phyloP scores from a whole-genome alignment of 345 rosid genomes.

The Fremontodendron californicum region DNA sequence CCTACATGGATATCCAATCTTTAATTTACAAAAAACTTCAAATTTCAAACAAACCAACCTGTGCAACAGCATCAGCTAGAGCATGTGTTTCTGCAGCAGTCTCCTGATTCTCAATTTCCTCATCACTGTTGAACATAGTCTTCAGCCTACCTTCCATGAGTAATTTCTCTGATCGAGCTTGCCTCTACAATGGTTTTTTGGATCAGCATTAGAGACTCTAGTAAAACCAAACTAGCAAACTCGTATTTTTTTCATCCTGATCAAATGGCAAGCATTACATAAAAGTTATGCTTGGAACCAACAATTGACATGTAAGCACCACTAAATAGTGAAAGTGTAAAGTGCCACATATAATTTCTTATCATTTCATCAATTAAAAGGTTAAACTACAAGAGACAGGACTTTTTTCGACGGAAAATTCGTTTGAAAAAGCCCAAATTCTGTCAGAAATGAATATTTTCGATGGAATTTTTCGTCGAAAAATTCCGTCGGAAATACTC shows the following conservation, averaged over 20 bases:
- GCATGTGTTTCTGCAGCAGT: constrained; percentile 53
- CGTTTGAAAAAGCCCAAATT: no score
- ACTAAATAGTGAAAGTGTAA: neutral
- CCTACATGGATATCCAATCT: neutral
- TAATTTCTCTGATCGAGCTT: constrained; percentile 57
- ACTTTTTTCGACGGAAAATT: no score
- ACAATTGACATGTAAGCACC: neutral
- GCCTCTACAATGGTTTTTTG: constrained; percentile 38
- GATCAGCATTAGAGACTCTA: neutral
- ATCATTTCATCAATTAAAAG: neutral
- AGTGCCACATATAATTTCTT: neutral
- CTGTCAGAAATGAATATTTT: no score
- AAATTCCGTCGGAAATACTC: no score
- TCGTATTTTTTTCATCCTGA: neutral
- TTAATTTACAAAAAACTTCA: neutral
- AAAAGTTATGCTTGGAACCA: neutral
- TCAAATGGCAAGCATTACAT: neutral
- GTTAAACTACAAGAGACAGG: no score
- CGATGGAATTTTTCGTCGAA: no score
- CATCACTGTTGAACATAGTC: constrained; percentile 53
- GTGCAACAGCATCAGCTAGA: constrained; percentile 37
- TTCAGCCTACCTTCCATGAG: constrained; percentile 57
- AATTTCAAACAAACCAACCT: constrained; percentile 30
- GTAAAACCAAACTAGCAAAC: neutral
- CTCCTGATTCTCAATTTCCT: constrained; percentile 65